Conservation (phyloP, 495 filamentous ascomycete species). For the Oleoguttula mirabilis region DNA sequence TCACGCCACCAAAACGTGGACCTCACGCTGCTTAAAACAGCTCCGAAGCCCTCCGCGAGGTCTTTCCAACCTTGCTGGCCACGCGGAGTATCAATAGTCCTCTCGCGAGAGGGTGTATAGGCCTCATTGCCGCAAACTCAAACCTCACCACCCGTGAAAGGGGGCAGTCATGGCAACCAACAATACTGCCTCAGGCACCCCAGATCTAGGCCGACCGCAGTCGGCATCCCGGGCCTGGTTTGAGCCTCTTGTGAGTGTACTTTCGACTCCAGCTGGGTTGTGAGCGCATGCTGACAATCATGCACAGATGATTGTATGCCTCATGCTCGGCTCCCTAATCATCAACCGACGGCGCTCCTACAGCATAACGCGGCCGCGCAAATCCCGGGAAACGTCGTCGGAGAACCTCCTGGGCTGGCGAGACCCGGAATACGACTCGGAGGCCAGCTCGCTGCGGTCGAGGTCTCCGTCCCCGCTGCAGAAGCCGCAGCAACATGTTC, state of each 20-base stretch:
- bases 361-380: not conserved
- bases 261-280: not conserved
- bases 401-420: not conserved
- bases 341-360: slow-evolving; percentile 3
- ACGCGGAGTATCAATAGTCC: too few relatives aligned
- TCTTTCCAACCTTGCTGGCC: too few relatives aligned
- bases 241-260: slow-evolving; percentile 4
- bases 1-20: too few relatives aligned
- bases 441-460: not conserved
- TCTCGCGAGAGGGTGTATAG: too few relatives aligned
- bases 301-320: slow-evolving; percentile 1
- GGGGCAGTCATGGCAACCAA: not conserved
- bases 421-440: not conserved
- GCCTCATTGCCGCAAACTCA: too few relatives aligned
- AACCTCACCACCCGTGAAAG: too few relatives aligned
- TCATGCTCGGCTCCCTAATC: slow-evolving; percentile 1
- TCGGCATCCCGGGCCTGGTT: slow-evolving; percentile 1
- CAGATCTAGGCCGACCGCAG: slow-evolving; percentile 2
- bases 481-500: not conserved
- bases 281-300: not conserved
- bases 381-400: not conserved
- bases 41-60: too few relatives aligned
- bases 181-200: not conserved
- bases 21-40: too few relatives aligned
- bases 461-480: not conserved